phyloP scores from a whole-genome alignment of 2,329 filamentous ascomycete genomes.

The Xenoacremonium recifei region DNA sequence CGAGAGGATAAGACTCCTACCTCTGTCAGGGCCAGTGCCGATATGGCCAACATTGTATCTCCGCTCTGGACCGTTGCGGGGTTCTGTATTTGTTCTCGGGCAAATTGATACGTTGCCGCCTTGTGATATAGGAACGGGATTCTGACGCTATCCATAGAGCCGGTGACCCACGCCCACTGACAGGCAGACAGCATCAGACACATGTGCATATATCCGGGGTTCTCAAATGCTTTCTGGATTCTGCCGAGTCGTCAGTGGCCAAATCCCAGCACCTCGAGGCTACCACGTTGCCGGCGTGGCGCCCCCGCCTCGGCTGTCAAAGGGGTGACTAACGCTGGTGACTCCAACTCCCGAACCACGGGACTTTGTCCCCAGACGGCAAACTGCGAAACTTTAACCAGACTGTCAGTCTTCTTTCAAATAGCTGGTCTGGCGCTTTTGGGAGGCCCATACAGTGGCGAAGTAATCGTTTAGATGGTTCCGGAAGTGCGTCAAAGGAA shows the following conservation, averaged over 20 bases:
- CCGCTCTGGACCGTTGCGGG: conserved; percentile 38
- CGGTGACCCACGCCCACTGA: conserved; percentile 46
- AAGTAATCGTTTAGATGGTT: conserved; percentile 28
- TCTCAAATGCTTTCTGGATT: conserved; percentile 42
- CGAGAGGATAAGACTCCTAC: conserved; percentile 23
- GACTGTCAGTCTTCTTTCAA: conserved; percentile 10
- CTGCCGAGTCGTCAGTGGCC: conserved; percentile 25
- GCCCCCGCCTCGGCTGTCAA: no score
- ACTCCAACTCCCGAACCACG: conserved; percentile 34
- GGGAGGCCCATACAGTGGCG: conserved; percentile 26
- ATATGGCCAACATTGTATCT: conserved; percentile 42
- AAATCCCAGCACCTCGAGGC: conserved; percentile 1
- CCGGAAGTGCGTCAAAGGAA: conserved; percentile 29
- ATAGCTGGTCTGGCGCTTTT: background rate
- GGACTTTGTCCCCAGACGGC: conserved; percentile 41
- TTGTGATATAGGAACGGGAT: conserved; percentile 47
- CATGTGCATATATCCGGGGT: conserved; percentile 45
- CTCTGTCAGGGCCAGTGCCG: conserved; percentile 43
- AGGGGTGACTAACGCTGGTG: conserved; percentile 27
- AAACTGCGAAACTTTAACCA: conserved; percentile 37
- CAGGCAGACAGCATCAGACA: conserved; percentile 44
- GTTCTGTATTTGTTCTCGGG: conserved; percentile 40
- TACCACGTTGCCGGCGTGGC: conserved; percentile 4
- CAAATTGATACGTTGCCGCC: conserved; percentile 45
- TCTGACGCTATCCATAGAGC: conserved; percentile 43